phyloP scores from a whole-genome alignment of 2,329 filamentous ascomycete species.

The Fusarium multiceps region DNA sequence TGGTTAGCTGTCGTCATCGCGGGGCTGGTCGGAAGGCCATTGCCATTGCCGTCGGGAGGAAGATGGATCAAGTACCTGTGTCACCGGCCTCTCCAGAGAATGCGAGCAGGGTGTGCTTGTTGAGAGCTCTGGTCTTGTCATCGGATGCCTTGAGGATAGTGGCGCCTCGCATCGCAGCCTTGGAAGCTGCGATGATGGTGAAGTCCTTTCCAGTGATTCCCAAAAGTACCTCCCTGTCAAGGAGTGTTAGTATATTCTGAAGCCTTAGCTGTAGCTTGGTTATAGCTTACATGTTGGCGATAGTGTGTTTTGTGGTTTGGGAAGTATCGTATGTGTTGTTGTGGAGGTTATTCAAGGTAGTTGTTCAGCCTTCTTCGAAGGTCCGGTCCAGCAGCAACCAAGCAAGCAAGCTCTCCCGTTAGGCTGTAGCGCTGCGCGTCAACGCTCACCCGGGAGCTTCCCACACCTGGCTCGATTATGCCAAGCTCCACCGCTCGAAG shows the following conservation, averaged over 20 bases:
- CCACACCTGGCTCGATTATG: constrained; percentile 43
- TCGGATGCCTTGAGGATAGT: constrained; percentile 95
- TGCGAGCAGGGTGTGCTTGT: constrained; percentile 94
- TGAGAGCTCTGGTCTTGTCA: constrained; percentile 94
- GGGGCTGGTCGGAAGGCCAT: constrained; percentile 10
- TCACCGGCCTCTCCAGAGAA: constrained; percentile 97
- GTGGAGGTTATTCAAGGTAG: constrained; percentile 32
- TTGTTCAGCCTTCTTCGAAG: constrained; percentile 41
- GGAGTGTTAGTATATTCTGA: constrained; percentile 24
- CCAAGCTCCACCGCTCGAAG: constrained; percentile 49
- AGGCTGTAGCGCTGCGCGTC: constrained; percentile 56
- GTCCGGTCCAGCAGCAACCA: constrained; percentile 41
- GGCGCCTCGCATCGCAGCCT: constrained; percentile 97
- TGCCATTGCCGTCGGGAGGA: constrained; percentile 1
- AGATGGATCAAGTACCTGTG: constrained; percentile 69
- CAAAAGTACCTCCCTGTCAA: constrained; percentile 89
- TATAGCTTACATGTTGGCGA: constrained; percentile 43
- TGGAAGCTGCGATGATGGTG: constrained; percentile 95
- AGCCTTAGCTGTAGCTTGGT: constrained; percentile 23
- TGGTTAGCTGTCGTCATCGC: constrained; percentile 40
- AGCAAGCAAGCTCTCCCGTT: constrained; percentile 47
- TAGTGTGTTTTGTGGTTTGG: constrained; percentile 27
- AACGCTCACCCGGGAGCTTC: constrained; percentile 44
- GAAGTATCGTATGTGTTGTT: constrained; percentile 30
- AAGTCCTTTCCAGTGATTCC: constrained; percentile 99